These are phyloP conservation scores for Suillus subluteus DNA, from an alignment of 768 basidiomycete species.

Conservation along the genomic window DNA sequence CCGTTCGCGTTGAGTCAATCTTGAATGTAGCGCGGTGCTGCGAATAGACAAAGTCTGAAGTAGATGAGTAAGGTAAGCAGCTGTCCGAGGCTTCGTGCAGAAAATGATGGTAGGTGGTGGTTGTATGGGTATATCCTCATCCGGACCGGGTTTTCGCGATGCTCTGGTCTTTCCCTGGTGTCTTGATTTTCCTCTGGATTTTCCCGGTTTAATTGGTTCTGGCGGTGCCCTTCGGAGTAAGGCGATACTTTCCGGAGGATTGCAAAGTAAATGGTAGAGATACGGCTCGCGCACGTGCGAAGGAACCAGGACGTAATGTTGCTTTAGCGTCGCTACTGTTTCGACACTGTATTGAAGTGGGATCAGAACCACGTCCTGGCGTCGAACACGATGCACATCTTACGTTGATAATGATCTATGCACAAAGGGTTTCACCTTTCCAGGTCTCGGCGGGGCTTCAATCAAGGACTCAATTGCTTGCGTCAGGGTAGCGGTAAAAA, in stretches of 20 bases:
- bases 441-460: slow-evolving; percentile 69
- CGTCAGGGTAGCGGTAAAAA: slow-evolving; percentile 96
- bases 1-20: slow-evolving; percentile 90
- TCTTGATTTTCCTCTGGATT: slow-evolving; percentile 25
- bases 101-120: slow-evolving; percentile 98
- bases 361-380: slow-evolving; percentile 10
- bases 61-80: slow-evolving; percentile 83
- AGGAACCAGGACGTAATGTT: slow-evolving; percentile 89
- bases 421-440: slow-evolving; percentile 87
- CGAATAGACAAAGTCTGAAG: slow-evolving; percentile 81
- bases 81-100: slow-evolving; percentile 81
- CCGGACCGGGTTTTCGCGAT: slow-evolving; percentile 32
- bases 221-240: slow-evolving; percentile 69
- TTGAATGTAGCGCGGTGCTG: slow-evolving; percentile 89
- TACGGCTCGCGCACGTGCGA: slow-evolving; percentile 94
- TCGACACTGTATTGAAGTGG: slow-evolving; percentile 59
- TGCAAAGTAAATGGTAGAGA: slow-evolving; percentile 84
- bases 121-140: slow-evolving; percentile 57
- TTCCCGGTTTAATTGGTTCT: slow-evolving; percentile 44
- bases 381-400: slow-evolving; percentile 30
- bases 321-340: slow-evolving; percentile 87
- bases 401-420: slow-evolving; percentile 78
- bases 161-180: slow-evolving; percentile 32
- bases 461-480: slow-evolving; percentile 81
- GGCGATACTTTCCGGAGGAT: slow-evolving; percentile 81